These are phyloP conservation scores for Scutellospora calospora DNA, from an alignment of 371 early-diverging fungal species.

Conservation along the genomic window DNA sequence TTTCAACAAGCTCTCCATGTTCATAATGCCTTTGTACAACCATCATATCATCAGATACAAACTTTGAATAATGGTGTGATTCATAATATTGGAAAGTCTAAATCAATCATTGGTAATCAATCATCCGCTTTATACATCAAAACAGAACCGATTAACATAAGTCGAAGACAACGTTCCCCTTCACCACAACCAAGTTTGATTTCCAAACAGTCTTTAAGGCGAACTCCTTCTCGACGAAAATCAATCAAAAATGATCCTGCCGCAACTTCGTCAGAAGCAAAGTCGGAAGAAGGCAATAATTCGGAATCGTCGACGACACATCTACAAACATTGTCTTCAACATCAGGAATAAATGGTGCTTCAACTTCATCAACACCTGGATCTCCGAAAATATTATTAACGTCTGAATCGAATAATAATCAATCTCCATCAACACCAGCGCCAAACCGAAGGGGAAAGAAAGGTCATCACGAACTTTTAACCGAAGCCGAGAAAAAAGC, in stretches of 20 bases:
- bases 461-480: constrained; percentile 70
- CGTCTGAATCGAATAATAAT: constrained; percentile 17
- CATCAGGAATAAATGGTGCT: constrained; percentile 13
- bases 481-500: constrained; percentile 94
- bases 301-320: neutral
- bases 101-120: neutral
- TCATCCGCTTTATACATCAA: neutral
- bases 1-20: constrained; percentile 2
- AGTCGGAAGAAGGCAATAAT: constrained; percentile 13
- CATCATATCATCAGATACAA: neutral
- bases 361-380: constrained; percentile 20
- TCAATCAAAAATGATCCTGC: constrained; percentile 1
- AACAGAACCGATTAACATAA: neutral
- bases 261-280: neutral
- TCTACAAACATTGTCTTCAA: neutral
- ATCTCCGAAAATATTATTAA: constrained; percentile 19
- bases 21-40: constrained; percentile 25
- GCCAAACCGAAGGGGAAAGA: constrained; percentile 35
- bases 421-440: neutral
- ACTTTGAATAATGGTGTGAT: neutral
- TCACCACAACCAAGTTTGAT: constrained; percentile 1
- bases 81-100: neutral
- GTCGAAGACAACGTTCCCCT: constrained; percentile 26
- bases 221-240: constrained; percentile 29
- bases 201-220: constrained; percentile 7